phyloP scores from a whole-genome alignment of 306 rosid species.

The Citrullus amarus region DNA sequence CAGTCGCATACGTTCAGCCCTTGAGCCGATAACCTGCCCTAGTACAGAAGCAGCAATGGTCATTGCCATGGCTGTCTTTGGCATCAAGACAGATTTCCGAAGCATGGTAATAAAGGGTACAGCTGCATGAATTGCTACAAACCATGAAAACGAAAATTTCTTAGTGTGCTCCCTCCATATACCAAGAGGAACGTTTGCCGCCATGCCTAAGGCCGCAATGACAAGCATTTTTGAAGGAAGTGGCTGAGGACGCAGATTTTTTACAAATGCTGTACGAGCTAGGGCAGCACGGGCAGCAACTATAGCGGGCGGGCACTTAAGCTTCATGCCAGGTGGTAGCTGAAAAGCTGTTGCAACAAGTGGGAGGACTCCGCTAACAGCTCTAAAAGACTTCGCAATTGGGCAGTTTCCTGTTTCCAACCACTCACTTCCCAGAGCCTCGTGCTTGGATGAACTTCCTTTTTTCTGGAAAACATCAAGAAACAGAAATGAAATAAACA shows the following conservation, averaged over 20 bases:
- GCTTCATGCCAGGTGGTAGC: constrained; percentile 59
- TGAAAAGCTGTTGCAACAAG: constrained; percentile 54
- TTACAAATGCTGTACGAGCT: constrained; percentile 60
- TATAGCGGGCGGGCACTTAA: constrained; percentile 64
- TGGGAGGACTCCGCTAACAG: constrained; percentile 57
- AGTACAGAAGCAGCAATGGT: constrained; percentile 66
- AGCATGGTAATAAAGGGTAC: constrained; percentile 82
- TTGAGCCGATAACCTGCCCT: constrained; percentile 76
- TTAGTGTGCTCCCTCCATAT: constrained; percentile 75
- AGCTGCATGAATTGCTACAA: constrained; percentile 71
- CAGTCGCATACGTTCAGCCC: constrained; percentile 62
- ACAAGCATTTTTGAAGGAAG: constrained; percentile 77
- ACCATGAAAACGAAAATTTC: constrained; percentile 67
- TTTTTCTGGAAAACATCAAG: constrained; percentile 26
- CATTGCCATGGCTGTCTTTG: constrained; percentile 78
- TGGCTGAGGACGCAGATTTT: constrained; percentile 75
- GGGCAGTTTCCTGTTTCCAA: constrained; percentile 63
- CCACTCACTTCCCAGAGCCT: constrained; percentile 74
- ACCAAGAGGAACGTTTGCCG: constrained; percentile 65
- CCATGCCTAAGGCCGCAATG: constrained; percentile 77
- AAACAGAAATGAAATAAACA: not conserved
- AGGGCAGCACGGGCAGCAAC: constrained; percentile 91
- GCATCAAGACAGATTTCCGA: constrained; percentile 70
- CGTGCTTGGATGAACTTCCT: constrained; percentile 47
- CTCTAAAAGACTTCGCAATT: constrained; percentile 72